These are phyloP conservation scores for Combretum micranthum DNA, from an alignment of 345 rosid genomes.

Conservation along the genomic window DNA sequence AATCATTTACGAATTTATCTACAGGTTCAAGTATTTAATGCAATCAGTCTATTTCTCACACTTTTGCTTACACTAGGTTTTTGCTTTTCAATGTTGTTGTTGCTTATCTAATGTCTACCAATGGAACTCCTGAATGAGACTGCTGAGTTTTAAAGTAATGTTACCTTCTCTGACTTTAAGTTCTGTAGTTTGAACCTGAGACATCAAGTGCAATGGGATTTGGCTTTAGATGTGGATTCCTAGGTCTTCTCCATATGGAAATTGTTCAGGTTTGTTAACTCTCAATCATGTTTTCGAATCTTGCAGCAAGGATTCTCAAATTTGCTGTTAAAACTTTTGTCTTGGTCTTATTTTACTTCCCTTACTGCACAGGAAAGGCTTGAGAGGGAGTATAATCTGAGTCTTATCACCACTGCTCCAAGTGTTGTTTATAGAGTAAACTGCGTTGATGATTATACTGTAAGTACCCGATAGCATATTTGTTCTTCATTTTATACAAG, in stretches of 20 bases:
- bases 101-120: too few species aligned
- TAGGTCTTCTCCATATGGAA: constrained; percentile 99
- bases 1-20: too few species aligned
- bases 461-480: constrained; percentile 33
- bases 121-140: too few species aligned
- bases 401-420: constrained; percentile 97
- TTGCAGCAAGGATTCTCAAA: neutral
- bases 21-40: too few species aligned
- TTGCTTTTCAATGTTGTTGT: neutral
- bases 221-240: constrained; percentile 96
- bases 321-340: neutral
- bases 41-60: too few species aligned
- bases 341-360: constrained; percentile 4
- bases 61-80: too few species aligned
- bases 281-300: neutral
- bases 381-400: constrained; percentile 95
- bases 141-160: too few species aligned
- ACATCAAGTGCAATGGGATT: constrained; percentile 98
- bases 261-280: constrained; percentile 75
- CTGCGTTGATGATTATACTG: constrained; percentile 68
- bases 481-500: constrained; percentile 14
- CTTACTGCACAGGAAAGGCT: constrained; percentile 78
- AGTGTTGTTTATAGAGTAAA: constrained; percentile 94
- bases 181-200: constrained; percentile 91
- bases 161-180: too few species aligned